phyloP scores from a whole-genome alignment of 1,139 yeast genomes.

The Pichia sp. region DNA sequence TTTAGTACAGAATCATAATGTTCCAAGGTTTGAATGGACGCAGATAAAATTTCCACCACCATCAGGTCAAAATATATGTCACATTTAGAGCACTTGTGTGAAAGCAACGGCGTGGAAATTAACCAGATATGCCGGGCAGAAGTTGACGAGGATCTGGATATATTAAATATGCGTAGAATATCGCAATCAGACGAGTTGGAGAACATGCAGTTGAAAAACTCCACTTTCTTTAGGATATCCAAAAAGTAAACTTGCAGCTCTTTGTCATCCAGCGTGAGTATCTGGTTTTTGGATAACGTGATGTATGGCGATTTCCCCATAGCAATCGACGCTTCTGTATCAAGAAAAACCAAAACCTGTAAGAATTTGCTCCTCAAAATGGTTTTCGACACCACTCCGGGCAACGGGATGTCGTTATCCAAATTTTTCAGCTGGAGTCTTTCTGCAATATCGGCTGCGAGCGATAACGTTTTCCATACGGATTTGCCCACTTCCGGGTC shows the following conservation, averaged over 20 bases:
- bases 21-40: not conserved
- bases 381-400: slow-evolving; percentile 9
- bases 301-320: slow-evolving; percentile 12
- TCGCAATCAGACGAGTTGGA: slow-evolving; percentile 1
- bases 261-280: not conserved
- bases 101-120: slow-evolving; percentile 3
- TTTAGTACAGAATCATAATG: not conserved
- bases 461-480: slow-evolving; percentile 12
- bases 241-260: not conserved
- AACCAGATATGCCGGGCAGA: slow-evolving; percentile 2
- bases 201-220: slow-evolving; percentile 1
- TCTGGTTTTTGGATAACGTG: not conserved
- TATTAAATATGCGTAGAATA: not conserved
- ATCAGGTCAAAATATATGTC: slow-evolving; percentile 1
- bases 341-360: slow-evolving; percentile 9
- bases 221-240: not conserved
- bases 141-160: not conserved
- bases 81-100: slow-evolving; percentile 3
- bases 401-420: slow-evolving; percentile 3
- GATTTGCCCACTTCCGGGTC: slow-evolving; percentile 16
- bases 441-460: slow-evolving; percentile 16
- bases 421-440: slow-evolving; percentile 11
- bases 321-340: slow-evolving; percentile 8
- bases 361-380: slow-evolving; percentile 8
- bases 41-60: slow-evolving; percentile 1